Conservation (phyloP, 1,284 basidiomycete species). For the Pyrrhoderma noxium region DNA sequence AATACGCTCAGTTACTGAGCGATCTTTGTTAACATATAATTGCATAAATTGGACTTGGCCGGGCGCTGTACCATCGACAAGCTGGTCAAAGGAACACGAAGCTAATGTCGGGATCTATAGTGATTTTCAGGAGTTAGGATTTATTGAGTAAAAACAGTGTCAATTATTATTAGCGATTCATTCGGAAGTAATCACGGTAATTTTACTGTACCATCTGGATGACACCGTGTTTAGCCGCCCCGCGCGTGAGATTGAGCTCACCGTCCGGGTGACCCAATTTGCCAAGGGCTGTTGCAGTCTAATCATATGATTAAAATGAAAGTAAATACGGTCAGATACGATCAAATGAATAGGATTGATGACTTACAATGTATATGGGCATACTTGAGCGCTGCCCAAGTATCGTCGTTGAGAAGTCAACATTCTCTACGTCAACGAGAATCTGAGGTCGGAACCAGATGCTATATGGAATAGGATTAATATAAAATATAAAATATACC, state of each 20-base stretch:
- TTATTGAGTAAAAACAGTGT: slow-evolving; percentile 1
- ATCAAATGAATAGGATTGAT: background rate
- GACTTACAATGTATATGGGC: slow-evolving; percentile 67
- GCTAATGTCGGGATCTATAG: slow-evolving; percentile 81
- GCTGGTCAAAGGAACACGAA: slow-evolving; percentile 85
- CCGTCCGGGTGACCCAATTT: slow-evolving; percentile 94
- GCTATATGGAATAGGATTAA: slow-evolving; percentile 30
- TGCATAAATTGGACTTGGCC: slow-evolving; percentile 79
- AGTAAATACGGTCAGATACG: background rate
- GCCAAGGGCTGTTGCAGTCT: slow-evolving; percentile 70
- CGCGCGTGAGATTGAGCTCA: slow-evolving; percentile 80
- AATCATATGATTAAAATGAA: too few species aligned
- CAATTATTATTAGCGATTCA: background rate
- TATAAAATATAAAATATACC: background rate
- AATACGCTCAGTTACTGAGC: slow-evolving; percentile 72
- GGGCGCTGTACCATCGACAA: slow-evolving; percentile 71
- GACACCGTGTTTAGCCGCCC: slow-evolving; percentile 69
- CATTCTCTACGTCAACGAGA: slow-evolving; percentile 72
- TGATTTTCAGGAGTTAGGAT: too few species aligned
- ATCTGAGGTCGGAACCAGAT: slow-evolving; percentile 93
- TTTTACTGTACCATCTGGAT: slow-evolving; percentile 75
- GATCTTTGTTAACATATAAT: slow-evolving; percentile 79
- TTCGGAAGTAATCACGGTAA: background rate
- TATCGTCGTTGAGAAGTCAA: slow-evolving; percentile 80
- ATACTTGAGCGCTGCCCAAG: slow-evolving; percentile 66